Evolutionary conservation across 2,329 filamentous ascomycete species (phyloP).

Genomic region (Cladobotryum mycophilum): DNA sequence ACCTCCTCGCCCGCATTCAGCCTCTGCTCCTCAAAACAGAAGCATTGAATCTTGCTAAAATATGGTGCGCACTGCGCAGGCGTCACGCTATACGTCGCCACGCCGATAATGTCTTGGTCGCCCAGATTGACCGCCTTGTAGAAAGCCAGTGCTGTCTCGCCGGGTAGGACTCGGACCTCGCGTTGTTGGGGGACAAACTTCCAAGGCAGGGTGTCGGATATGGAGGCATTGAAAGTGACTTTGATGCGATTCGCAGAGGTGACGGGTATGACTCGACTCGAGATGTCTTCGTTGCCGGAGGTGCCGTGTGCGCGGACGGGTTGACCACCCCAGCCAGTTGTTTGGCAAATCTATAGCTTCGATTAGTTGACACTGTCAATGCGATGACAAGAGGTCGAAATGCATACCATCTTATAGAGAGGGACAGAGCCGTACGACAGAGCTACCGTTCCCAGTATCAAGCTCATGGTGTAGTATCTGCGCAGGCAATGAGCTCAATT

Average conservation of each 20-base stretch:
- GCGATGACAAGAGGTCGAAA: too few species aligned
- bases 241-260: constrained; percentile 76
- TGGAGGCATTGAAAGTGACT: constrained; percentile 92
- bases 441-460: constrained; percentile 73
- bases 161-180: constrained; percentile 89
- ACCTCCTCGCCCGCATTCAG: constrained; percentile 93
- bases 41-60: constrained; percentile 99
- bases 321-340: constrained; percentile 87
- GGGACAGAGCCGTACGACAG: constrained; percentile 79
- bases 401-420: constrained; percentile 73
- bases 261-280: constrained; percentile 73
- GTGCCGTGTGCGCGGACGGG: constrained; percentile 71
- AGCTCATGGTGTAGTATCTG: constrained; percentile 68
- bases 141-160: constrained; percentile 94
- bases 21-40: constrained; percentile 96
- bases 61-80: constrained; percentile 94
- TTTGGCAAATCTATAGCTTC: constrained; percentile 60
- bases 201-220: constrained; percentile 93
- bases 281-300: constrained; percentile 54
- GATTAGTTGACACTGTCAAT: constrained; percentile 7
- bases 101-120: constrained; percentile 89
- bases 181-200: constrained; percentile 96
- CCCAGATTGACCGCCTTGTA: constrained; percentile 94
- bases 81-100: constrained; percentile 95
- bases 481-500: constrained; percentile 14